Base-by-base conservation (phyloP, 2,329 filamentous ascomycete genomes). In the Aspergillus fischeri region DNA sequence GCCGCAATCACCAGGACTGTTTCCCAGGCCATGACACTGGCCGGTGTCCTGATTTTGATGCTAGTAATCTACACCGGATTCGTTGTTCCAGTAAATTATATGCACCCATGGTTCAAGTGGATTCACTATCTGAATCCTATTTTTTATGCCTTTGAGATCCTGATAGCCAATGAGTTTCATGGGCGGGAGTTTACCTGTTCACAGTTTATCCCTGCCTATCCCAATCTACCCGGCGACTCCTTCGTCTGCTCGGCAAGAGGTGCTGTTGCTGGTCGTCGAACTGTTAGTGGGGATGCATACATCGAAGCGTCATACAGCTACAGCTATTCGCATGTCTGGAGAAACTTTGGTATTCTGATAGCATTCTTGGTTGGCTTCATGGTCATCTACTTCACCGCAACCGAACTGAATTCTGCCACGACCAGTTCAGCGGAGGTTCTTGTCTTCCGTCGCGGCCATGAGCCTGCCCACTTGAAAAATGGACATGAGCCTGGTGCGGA, bases 121-220 rank as follows among this genome's bases (percentile, higher is more conserved):
- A 83, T 95, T 54, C 88, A 87, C 70, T 92, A 90, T 70, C 76
- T 93, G 42, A 88, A 94, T 58, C 90, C 90, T 3, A 81, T 95
- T 3, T 86, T 83, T 2, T 95, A 94, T 60, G 85, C 86, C 0
- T 96, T 95, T 65, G 91, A 96, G 70, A 78, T 87, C 0, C 80
- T 96, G 24, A 87, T 94, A 79, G 83, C 90, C 60, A 95, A 95
- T 73, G 91, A 96, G 72, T 95, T 96, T 61, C 74, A 85, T 64
- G 77, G 78, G 53, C 83, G 86, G 17, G 64, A 86, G 0, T 93
- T 87, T 66, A 54, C 59, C 2, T 85, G 82, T 63, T 71, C 73
- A 0, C 60, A 67, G 1, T 77, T 76, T 49, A 70, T 84, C 17
- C 80, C 82, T 0, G 62, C 55, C 3, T 84, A 83, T 51, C 73